Conservation (phyloP, 1,284 basidiomycete species). For the Afroboletus lepidellus region DNA sequence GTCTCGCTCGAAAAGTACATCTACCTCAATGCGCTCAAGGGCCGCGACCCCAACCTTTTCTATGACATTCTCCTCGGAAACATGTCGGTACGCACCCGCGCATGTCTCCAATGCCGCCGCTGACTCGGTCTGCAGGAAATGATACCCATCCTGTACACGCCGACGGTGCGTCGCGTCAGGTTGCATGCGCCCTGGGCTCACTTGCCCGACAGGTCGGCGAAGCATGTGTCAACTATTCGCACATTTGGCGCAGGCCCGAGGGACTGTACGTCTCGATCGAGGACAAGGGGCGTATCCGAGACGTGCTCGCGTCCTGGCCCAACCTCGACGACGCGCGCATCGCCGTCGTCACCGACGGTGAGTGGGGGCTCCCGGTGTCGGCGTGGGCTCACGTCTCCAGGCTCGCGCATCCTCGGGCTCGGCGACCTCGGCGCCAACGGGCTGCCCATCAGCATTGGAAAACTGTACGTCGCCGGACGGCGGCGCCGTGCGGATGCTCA, state of each 20-base stretch:
- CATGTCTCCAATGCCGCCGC: too few relatives aligned
- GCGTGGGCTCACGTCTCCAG: background rate
- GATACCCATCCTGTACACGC: conserved; percentile 77
- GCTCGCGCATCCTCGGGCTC: conserved; percentile 77
- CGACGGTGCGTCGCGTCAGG: conserved; percentile 43
- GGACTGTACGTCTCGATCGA: conserved; percentile 69
- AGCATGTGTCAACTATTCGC: conserved; percentile 71
- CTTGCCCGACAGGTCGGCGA: conserved; percentile 60
- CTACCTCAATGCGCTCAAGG: conserved; percentile 63
- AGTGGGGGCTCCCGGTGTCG: background rate
- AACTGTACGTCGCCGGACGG: conserved; percentile 49
- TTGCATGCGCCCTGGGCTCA: conserved; percentile 10
- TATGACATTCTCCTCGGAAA: conserved; percentile 59
- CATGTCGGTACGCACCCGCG: conserved; percentile 43
- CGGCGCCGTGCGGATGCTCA: too few relatives aligned
- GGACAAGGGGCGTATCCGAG: conserved; percentile 67
- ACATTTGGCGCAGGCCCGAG: conserved; percentile 75
- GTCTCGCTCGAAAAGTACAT: conserved; percentile 68
- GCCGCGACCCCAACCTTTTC: conserved; percentile 63
- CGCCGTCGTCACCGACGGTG: conserved; percentile 77
- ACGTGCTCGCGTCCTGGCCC: conserved; percentile 63
- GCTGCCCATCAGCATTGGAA: conserved; percentile 81
- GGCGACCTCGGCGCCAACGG: conserved; percentile 76
- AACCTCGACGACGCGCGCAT: conserved; percentile 53
- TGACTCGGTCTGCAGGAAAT: conserved; percentile 35